Percentiles rank a stretch among this genome's conserved stretches.
These are phyloP conservation scores for Hymenochaete sp. DNA, from an alignment of 1,284 basidiomycete species.

Conservation along the genomic window DNA sequence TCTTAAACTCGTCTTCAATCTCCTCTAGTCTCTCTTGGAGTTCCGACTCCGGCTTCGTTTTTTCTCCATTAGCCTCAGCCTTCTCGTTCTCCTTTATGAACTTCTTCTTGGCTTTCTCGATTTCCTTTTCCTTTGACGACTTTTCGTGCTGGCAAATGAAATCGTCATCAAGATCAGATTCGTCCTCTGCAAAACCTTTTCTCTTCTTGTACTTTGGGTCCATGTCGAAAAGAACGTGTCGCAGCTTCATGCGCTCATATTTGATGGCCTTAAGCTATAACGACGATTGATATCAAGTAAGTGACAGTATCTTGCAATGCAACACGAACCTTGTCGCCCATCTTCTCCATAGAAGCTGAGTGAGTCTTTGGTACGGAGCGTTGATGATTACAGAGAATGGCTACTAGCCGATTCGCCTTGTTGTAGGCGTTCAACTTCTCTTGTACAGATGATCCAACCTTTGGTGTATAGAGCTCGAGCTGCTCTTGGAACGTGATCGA, in stretches of 20 bases:
- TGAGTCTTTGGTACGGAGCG: conserved; percentile 86
- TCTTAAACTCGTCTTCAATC: conserved; percentile 72
- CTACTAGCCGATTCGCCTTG: conserved; percentile 89
- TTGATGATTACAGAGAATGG: conserved; percentile 97
- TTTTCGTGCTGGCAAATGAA: conserved; percentile 83
- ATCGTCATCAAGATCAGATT: conserved; percentile 91
- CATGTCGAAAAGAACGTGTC: conserved; percentile 67
- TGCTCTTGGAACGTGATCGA: conserved; percentile 90
- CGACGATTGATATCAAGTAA: background rate
- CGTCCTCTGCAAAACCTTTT: conserved; percentile 67
- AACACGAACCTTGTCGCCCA: conserved; percentile 70
- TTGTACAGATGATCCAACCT: conserved; percentile 62
- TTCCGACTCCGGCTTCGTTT: conserved; percentile 49
- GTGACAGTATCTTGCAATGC: background rate
- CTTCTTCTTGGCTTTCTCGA: conserved; percentile 84
- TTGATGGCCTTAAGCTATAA: conserved; percentile 67
- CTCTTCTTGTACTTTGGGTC: conserved; percentile 80
- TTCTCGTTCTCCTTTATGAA: conserved; percentile 87
- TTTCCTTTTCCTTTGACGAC: conserved; percentile 66
- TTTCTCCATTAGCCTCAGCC: conserved; percentile 60
- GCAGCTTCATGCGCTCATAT: conserved; percentile 90
- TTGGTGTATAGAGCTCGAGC: conserved; percentile 67
- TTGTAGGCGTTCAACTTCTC: conserved; percentile 96
- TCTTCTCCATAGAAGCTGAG: conserved; percentile 86
- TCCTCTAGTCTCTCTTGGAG: conserved; percentile 58